Conservation (phyloP, 78 protist genomes). For the Polysphondylium violaceum region DNA sequence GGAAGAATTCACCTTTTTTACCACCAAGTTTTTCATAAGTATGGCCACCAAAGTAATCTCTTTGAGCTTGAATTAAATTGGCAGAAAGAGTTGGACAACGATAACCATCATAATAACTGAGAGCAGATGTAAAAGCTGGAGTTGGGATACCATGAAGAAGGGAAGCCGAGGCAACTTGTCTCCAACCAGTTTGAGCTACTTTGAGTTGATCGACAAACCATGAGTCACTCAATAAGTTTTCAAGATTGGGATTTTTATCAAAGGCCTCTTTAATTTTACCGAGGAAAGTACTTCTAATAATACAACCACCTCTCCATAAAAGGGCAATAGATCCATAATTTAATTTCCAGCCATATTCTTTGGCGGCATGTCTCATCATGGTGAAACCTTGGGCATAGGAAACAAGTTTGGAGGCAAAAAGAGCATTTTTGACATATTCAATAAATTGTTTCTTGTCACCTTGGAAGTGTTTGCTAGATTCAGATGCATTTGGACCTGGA, state of each 20-base stretch:
- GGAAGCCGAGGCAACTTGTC: conserved; percentile 79
- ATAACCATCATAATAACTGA: conserved; percentile 94
- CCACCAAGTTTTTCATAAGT: conserved; percentile 90
- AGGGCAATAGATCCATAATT: conserved; percentile 91
- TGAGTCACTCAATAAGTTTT: conserved; percentile 87
- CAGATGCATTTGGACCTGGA: conserved; percentile 81
- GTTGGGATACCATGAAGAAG: conserved; percentile 87
- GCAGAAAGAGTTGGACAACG: conserved; percentile 92
- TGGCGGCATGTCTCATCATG: conserved; percentile 81
- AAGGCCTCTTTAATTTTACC: conserved; percentile 93
- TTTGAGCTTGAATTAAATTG: conserved; percentile 94
- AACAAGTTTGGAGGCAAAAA: conserved; percentile 93
- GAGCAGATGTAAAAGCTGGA: conserved; percentile 94
- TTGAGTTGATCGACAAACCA: conserved; percentile 76
- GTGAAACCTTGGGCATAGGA: conserved; percentile 96
- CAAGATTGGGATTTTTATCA: conserved; percentile 86
- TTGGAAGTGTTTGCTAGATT: not conserved
- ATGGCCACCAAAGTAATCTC: conserved; percentile 98
- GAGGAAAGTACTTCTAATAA: conserved; percentile 94
- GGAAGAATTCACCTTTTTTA: conserved; percentile 82
- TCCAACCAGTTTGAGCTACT: conserved; percentile 67
- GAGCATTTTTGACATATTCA: conserved; percentile 87
- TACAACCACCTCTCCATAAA: conserved; percentile 98
- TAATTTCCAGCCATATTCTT: conserved; percentile 88
- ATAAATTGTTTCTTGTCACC: conserved; percentile 85